These are phyloP conservation scores for Ophiostoma piceae DNA, from an alignment of 2,329 filamentous ascomycete genomes.

Conservation along the genomic window DNA sequence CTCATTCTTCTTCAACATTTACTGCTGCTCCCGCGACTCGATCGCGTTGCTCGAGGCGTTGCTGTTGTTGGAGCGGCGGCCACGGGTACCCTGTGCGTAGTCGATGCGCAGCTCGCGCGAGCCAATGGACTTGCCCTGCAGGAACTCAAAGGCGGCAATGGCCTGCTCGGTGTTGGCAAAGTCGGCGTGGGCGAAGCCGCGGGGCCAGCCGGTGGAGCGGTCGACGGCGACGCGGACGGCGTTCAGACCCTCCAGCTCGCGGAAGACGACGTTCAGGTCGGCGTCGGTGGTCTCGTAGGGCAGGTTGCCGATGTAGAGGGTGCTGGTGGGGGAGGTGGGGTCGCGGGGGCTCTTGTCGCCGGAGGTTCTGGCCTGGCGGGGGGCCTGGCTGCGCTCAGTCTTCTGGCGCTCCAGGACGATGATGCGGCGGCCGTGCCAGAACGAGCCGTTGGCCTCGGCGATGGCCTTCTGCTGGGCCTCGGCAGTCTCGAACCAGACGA, in stretches of 20 bases:
- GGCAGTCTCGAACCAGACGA: slow-evolving; percentile 32
- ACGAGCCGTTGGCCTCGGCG: slow-evolving; percentile 33
- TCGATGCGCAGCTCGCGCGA: slow-evolving; percentile 62
- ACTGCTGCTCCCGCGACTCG: background rate
- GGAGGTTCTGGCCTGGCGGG: no score
- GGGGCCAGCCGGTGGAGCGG: slow-evolving; percentile 69
- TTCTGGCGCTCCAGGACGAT: slow-evolving; percentile 28
- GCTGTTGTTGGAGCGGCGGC: background rate
- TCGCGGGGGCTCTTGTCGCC: background rate
- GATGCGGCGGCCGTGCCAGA: slow-evolving; percentile 39
- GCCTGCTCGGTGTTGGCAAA: slow-evolving; percentile 66
- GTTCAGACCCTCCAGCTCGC: slow-evolving; percentile 60
- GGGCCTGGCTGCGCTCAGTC: background rate
- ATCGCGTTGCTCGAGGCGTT: background rate
- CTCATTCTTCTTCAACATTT: background rate
- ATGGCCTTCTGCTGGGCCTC: slow-evolving; percentile 31
- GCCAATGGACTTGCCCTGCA: slow-evolving; percentile 56
- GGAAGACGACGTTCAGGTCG: slow-evolving; percentile 74
- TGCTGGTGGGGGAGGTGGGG: slow-evolving; percentile 32
- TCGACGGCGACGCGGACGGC: slow-evolving; percentile 82
- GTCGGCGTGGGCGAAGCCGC: slow-evolving; percentile 80
- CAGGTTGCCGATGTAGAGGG: slow-evolving; percentile 77
- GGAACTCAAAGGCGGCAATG: slow-evolving; percentile 49
- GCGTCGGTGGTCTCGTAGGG: slow-evolving; percentile 79
- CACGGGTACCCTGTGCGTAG: slow-evolving; percentile 35